phyloP scores from a whole-genome alignment of 805 yeast genomes.

The Candida ficus region DNA sequence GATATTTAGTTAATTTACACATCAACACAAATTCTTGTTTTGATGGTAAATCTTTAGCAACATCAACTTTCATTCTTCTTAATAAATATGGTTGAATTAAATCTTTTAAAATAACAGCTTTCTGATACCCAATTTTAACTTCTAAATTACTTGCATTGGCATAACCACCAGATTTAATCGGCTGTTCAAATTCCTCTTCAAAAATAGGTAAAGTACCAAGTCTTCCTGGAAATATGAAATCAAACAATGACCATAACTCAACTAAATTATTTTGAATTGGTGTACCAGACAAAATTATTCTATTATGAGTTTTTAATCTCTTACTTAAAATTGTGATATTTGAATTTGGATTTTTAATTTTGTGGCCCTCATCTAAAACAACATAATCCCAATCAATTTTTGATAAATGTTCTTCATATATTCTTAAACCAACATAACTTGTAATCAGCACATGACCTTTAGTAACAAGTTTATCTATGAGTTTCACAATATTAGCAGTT shows the following conservation, averaged over 20 bases:
- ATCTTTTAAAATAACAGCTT: constrained; percentile 88
- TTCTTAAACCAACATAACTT: constrained; percentile 81
- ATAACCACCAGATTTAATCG: constrained; percentile 96
- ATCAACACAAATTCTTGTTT: constrained; percentile 92
- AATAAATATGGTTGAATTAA: constrained; percentile 84
- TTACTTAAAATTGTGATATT: constrained; percentile 83
- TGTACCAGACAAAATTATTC: constrained; percentile 89
- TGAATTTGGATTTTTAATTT: constrained; percentile 90
- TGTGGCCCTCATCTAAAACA: constrained; percentile 94
- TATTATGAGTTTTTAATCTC: constrained; percentile 74
- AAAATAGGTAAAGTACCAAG: constrained; percentile 93
- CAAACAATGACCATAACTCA: constrained; percentile 93
- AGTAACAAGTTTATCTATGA: constrained; percentile 52
- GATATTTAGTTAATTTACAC: constrained; percentile 76
- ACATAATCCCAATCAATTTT: constrained; percentile 83
- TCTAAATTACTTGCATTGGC: constrained; percentile 95
- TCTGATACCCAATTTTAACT: constrained; percentile 92
- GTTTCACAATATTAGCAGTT: constrained; percentile 37
- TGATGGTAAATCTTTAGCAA: constrained; percentile 89
- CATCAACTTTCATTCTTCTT: constrained; percentile 86
- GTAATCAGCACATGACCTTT: constrained; percentile 85
- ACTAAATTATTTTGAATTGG: constrained; percentile 92
- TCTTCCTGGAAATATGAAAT: constrained; percentile 91
- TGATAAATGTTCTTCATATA: constrained; percentile 59
- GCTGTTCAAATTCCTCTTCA: constrained; percentile 85